A percentile compares a stretch with the other conserved stretches of the same genome.
These are phyloP conservation scores for Asterochloris sp. DNA, from an alignment of 139 green algal genomes.

Conservation along the genomic window DNA sequence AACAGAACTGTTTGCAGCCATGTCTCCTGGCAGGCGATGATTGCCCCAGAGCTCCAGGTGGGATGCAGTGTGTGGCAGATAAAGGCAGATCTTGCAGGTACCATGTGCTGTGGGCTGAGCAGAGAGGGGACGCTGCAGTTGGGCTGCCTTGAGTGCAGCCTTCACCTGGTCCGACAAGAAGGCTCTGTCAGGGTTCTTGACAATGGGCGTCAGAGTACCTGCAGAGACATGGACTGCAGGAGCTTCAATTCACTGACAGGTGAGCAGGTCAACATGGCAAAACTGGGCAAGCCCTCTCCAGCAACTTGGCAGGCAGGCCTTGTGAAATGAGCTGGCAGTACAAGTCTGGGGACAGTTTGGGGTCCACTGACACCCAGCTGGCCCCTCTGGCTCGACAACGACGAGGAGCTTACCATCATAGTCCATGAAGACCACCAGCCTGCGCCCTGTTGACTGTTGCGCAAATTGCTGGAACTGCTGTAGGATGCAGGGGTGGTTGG, in stretches of 20 bases:
- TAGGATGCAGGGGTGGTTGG: constrained; percentile 60
- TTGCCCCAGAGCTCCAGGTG: background rate
- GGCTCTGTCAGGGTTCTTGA: constrained; percentile 89
- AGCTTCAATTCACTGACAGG: no score
- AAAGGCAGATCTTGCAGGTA: background rate
- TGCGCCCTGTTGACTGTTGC: constrained; percentile 54
- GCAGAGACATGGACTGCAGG: background rate
- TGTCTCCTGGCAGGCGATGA: background rate
- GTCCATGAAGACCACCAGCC: constrained; percentile 91
- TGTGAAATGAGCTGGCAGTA: background rate
- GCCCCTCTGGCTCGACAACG: background rate
- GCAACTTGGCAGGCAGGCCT: background rate
- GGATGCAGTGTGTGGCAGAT: background rate
- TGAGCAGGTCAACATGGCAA: no score
- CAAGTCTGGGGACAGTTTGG: background rate
- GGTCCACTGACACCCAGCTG: background rate
- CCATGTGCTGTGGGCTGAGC: background rate
- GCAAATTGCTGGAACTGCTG: constrained; percentile 53
- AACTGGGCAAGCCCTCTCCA: background rate
- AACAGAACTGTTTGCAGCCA: background rate
- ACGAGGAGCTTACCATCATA: constrained; percentile 76
- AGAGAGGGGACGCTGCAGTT: background rate
- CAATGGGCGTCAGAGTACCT: constrained; percentile 97
- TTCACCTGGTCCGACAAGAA: constrained; percentile 75
- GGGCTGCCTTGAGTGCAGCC: background rate